phyloP scores from a whole-genome alignment of 257 asterid species.

The Cynanchum wilfordii region DNA sequence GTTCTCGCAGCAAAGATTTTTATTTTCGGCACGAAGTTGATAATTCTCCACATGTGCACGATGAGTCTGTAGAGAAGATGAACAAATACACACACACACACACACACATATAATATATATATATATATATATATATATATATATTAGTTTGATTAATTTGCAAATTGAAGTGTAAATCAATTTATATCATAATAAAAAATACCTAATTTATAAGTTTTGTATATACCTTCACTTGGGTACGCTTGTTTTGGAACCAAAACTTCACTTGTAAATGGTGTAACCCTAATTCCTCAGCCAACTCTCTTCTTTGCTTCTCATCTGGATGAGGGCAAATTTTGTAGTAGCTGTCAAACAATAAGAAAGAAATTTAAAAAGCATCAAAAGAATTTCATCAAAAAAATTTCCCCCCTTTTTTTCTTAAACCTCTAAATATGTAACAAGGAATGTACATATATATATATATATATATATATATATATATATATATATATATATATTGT shows the following conservation, averaged over 20 bases:
- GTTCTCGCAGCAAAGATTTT: constrained; percentile 18
- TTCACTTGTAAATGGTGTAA: constrained; percentile 26
- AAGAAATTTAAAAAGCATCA: not conserved
- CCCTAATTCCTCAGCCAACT: constrained; percentile 17
- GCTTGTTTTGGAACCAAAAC: constrained; percentile 40
- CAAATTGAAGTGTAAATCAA: too few species aligned
- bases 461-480: too few species aligned
- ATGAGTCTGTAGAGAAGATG: constrained; percentile 8
- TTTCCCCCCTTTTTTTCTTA: too few species aligned
- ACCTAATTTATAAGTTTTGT: too few species aligned
- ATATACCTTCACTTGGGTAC: constrained; percentile 28
- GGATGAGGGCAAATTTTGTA: constrained; percentile 29
- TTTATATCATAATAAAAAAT: too few species aligned
- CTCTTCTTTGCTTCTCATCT: constrained; percentile 28
- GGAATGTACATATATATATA: too few species aligned
- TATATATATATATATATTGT: too few species aligned
- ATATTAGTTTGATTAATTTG: too few species aligned
- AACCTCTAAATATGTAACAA: too few species aligned
- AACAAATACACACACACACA: too few species aligned
- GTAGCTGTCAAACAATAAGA: constrained; percentile 6
- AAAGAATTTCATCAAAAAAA: not conserved
- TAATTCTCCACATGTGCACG: constrained; percentile 12
- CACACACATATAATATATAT: too few species aligned
- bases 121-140: too few species aligned
- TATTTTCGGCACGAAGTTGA: constrained; percentile 20